phyloP scores from a whole-genome alignment of 164 flowering plant genomes.

The Pachysandra terminalis region DNA sequence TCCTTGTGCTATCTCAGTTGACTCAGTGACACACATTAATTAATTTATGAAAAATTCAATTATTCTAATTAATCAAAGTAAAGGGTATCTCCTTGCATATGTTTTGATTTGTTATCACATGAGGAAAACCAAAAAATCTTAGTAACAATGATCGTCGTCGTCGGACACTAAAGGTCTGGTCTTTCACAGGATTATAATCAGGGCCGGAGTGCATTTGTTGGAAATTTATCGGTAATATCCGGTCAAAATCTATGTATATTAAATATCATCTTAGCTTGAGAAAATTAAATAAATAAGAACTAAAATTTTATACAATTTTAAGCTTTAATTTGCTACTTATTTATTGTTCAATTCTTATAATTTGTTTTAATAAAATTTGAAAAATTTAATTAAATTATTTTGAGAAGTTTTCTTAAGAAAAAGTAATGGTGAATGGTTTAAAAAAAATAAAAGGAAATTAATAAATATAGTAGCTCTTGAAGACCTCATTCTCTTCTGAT shows the following conservation, averaged over 20 bases:
- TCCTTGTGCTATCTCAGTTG: constrained; percentile 9
- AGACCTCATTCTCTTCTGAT: constrained; percentile 18
- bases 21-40: constrained; percentile 4
- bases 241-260: constrained; percentile 3
- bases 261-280: neutral
- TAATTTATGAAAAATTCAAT: neutral
- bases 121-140: constrained; percentile 9
- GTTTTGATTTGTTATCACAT: constrained; percentile 19
- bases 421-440: too few species aligned
- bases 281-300: neutral
- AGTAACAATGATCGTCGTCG: neutral
- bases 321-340: neutral
- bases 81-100: constrained; percentile 24
- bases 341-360: neutral
- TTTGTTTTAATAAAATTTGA: neutral
- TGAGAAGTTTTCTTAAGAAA: neutral
- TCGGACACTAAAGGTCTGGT: neutral
- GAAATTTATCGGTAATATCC: constrained; percentile 9
- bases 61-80: neutral
- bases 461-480: too few species aligned
- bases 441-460: neutral
- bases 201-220: neutral
- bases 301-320: neutral
- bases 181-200: neutral
- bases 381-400: neutral